Evolutionary conservation across 2,329 filamentous ascomycete species (phyloP), one percentile per base, ranked within the genome.

Genomic region (Xylaria sp.): DNA sequence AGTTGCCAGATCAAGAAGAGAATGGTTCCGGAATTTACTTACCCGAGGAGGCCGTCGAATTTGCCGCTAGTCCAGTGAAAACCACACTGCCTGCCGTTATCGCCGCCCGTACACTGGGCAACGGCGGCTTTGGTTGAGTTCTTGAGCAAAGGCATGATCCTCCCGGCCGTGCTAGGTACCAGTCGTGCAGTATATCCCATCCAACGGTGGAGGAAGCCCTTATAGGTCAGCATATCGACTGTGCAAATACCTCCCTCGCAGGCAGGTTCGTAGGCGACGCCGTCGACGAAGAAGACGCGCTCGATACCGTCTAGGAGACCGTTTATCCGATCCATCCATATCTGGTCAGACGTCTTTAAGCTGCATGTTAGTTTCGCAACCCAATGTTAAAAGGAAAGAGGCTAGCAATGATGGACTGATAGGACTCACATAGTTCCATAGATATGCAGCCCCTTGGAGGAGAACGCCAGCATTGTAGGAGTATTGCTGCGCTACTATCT

Each of bases 181-280:
- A 82, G 67, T 66, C 82, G 77, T 11, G 79, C 77, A 4, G 79
- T 78, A 23, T 77, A 74, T 0, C 80, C 81, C 66, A 83, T 75
- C 81, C 85, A 89, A 53, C 87, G 86, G 40, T 83, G 78, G 6
- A 88, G 80, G 75, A 87, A 88, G 36, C 85, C 87, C 77, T 89
- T 89, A 83, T 87, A 89, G 15, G 82, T 82, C 65, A 83, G 80
- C 77, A 88, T 86, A 73, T 89, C 87, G 56, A 82, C 79, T 72
- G 85, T 84, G 80, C 87, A 89, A 5, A 73, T 78, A 49, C 78
- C 77, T 20, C 67, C 77, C 77, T 89, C 88, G 77, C 88, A 90
- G 6, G 83, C 80, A 20, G 78, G 78, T 74, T 89, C 87, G 76
- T 81, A 85, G 79, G 88, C 86, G 71, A 88, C 72, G 40, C 73